These are phyloP conservation scores for Psophocarpus tetragonolobus DNA, from an alignment of 306 rosid species.

Conservation along the genomic window DNA sequence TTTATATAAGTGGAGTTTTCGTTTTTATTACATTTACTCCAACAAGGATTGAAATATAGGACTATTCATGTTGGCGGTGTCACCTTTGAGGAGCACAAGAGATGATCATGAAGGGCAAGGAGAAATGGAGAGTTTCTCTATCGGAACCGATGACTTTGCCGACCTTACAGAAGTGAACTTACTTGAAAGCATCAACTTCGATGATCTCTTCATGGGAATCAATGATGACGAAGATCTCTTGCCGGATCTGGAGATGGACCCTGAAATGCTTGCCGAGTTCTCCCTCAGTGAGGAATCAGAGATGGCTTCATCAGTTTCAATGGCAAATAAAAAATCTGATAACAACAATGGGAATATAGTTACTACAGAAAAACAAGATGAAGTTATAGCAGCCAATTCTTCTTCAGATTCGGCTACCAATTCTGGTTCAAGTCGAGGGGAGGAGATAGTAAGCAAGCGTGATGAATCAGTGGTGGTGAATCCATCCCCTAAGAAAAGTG, in stretches of 20 bases:
- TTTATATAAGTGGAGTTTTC: background rate
- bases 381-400: constrained; percentile 36
- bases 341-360: background rate
- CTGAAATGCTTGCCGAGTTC: constrained; percentile 71
- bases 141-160: constrained; percentile 50
- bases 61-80: constrained; percentile 71
- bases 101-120: constrained; percentile 68
- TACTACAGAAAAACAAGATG: constrained; percentile 14
- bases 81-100: constrained; percentile 56
- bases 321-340: constrained; percentile 28
- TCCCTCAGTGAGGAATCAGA: constrained; percentile 67
- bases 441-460: constrained; percentile 57
- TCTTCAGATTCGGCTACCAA: constrained; percentile 45
- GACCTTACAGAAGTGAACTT: constrained; percentile 65
- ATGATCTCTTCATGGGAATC: constrained; percentile 68
- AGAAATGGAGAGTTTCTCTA: constrained; percentile 57
- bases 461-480: constrained; percentile 39
- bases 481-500: constrained; percentile 35
- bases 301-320: constrained; percentile 42
- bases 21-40: background rate
- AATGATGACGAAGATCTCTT: constrained; percentile 63
- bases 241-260: constrained; percentile 91
- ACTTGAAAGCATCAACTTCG: constrained; percentile 77
- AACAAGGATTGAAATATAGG: background rate
- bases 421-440: constrained; percentile 38